Base-by-base conservation (phyloP, 768 basidiomycete species). In the Podaxis sp. region DNA sequence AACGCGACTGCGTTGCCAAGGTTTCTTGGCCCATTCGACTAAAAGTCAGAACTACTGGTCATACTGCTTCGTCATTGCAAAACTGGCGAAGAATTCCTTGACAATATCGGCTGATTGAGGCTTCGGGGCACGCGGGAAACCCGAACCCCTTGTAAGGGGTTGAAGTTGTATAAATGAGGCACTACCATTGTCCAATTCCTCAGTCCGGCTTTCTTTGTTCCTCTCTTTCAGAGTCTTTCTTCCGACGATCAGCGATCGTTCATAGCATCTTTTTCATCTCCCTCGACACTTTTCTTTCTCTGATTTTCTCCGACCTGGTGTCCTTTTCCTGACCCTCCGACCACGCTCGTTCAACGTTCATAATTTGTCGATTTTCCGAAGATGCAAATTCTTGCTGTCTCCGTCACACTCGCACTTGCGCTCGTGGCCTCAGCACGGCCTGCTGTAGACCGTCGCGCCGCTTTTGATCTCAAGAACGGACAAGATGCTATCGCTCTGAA, bases 401-500 rank as follows among this genome's bases (percentile, higher is more conserved):
- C 84, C 63, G 68, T 80, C 61, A 65, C 73, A 17, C 71, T 79
- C 44, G 70, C 73, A 19, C 68, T 77, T 42, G 73, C 70, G 33
- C 46, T 74, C 56, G 68, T 70, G 8, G 75, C 68, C 22, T 71
- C 71, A 38, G 80, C 80, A 6, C 76, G 71, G 40, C 79, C 78
- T 4, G 46, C 61, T 26, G 36, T 63, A 54, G 49, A 64, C 22
- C 74, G 68, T 39, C 70, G 68, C 63, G 77, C 73, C 57, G 71
- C 65, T 30, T 76, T 77, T 59, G 64, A 67, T 60, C 69, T 77
- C 44, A 72, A 73, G 57, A 81, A 80, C 71, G 77, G 79, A 58
- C 70, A 79, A 59, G 78, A 75, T 61, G 78, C 78, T 51, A 74
- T 81, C 61, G 73, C 73, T 15, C 65, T 75, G 30, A 82, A 81